phyloP scores from a whole-genome alignment of 257 asterid genomes.

The Solanum pimpinellifolium region DNA sequence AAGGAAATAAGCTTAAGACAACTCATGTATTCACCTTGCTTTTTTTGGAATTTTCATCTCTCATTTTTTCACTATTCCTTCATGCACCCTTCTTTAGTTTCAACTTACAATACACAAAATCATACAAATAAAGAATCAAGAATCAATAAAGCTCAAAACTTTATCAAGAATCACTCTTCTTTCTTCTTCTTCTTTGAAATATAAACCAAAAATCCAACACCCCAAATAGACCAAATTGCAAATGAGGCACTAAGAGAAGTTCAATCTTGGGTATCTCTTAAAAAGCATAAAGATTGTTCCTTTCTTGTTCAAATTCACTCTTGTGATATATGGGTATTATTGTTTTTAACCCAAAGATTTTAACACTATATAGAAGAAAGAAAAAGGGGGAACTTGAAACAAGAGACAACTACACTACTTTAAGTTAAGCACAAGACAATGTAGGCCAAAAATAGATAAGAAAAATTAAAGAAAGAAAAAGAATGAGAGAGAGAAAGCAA shows the following conservation, averaged over 20 bases:
- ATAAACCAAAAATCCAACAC: conserved; percentile 1
- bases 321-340: not conserved
- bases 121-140: not conserved
- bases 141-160: conserved; percentile 3
- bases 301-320: conserved; percentile 14
- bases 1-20: not conserved
- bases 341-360: not conserved
- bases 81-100: conserved; percentile 41
- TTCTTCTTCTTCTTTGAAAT: not conserved
- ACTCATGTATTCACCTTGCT: conserved; percentile 49
- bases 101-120: conserved; percentile 8
- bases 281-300: conserved; percentile 16
- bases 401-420: conserved; percentile 37
- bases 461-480: conserved; percentile 12
- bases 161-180: conserved; percentile 1
- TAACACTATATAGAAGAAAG: not conserved
- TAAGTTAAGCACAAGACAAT: conserved; percentile 45
- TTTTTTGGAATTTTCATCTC: conserved; percentile 70
- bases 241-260: conserved; percentile 22
- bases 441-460: conserved; percentile 38
- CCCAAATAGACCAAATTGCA: conserved; percentile 5
- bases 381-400: not conserved
- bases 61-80: conserved; percentile 69
- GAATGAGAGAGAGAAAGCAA: conserved; percentile 15
- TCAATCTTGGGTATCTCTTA: not conserved